A percentile compares a stretch with the other conserved stretches of the same genome.
Conservation (phyloP, 2,329 filamentous ascomycete genomes). For the Epichloe sylvatica region DNA sequence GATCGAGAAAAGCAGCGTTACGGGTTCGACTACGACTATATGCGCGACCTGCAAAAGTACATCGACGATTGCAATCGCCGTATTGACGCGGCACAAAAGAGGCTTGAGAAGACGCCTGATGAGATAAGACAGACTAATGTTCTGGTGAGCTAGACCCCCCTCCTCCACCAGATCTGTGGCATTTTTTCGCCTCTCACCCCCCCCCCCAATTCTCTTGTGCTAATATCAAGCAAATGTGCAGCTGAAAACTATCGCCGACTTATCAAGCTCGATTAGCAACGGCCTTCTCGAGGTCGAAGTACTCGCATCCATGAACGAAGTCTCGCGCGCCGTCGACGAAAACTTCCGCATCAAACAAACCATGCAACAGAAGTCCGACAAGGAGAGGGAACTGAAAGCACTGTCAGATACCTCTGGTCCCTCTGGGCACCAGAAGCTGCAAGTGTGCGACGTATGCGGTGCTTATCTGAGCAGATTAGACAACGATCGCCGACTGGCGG, state of each 20-base stretch:
- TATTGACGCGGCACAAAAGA: slow-evolving; percentile 78
- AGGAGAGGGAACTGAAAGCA: slow-evolving; percentile 77
- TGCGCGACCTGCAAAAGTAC: slow-evolving; percentile 90
- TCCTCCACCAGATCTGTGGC: neutral
- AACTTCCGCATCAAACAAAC: slow-evolving; percentile 73
- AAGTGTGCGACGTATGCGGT: slow-evolving; percentile 96
- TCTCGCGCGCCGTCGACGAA: slow-evolving; percentile 73
- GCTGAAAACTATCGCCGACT: slow-evolving; percentile 73
- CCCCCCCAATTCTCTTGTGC: neutral
- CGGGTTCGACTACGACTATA: slow-evolving; percentile 93
- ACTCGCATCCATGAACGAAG: slow-evolving; percentile 66
- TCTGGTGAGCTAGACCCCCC: slow-evolving; percentile 32
- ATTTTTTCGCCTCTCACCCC: too few relatives aligned
- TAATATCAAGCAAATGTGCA: slow-evolving; percentile 6
- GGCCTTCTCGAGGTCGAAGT: slow-evolving; percentile 78
- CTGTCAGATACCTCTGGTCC: slow-evolving; percentile 86
- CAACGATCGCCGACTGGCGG: slow-evolving; percentile 83
- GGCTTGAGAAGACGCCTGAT: slow-evolving; percentile 92
- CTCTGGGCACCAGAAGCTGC: slow-evolving; percentile 89
- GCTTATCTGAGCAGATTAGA: slow-evolving; percentile 86
- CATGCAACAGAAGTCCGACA: slow-evolving; percentile 66
- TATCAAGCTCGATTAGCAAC: slow-evolving; percentile 62
- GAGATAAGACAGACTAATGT: slow-evolving; percentile 93
- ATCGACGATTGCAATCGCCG: slow-evolving; percentile 92
- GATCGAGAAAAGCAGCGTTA: slow-evolving; percentile 59